Base-by-base conservation (phyloP, 768 basidiomycete genomes). In the Porphyrellus cyaneotinctus region DNA sequence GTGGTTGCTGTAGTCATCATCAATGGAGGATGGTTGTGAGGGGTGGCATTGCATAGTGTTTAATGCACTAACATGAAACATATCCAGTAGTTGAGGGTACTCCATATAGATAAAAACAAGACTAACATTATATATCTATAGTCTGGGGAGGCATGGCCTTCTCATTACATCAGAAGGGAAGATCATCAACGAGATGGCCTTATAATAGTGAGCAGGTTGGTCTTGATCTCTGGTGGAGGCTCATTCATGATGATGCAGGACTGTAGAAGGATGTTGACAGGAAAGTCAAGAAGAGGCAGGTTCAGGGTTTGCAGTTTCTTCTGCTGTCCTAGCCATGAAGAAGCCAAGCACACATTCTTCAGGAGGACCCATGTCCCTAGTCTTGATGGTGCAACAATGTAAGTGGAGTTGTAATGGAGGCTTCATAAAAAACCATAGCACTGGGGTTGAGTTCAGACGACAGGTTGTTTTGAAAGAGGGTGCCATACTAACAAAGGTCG, bases 201-300 rank as follows among this genome's bases (percentile, higher is more conserved):
- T n/a, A n/a, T n/a, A n/a, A n/a, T n/a, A n/a, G n/a, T 28, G 20
- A 97, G 77, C 9, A 98, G 76, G 65, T 97, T 98, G 42, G 97
- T 95, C 63, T 95, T 95, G 71, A 99, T 82, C 44, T 97, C 97
- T 14, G 95, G 95, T 41, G 94, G 90, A 44, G 97, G 95, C 67
- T 99, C 97, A 67, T 98, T 98, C 95, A 98, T 98, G 67, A 98
- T 80, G 61, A 98, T 83, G 43, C 94, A 87, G 26, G 95, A 97
- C 69, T 93, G 94, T 11, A 94, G 88, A 23, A 99, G 80, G 59
- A 98, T 94, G 68, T 97, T 98, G 64, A 97, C 93, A 8, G 95
- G 93, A 52, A 99, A 3, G 97, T 98, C 48, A 99, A 77, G 82
- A 98, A 99, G 23, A 98, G 79, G 20, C 97, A 85, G 91, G 60